Percentiles rank a stretch among this genome's conserved stretches.
phyloP scores from a whole-genome alignment of 148 eudicot genomes.

The Oxyria digyna region DNA sequence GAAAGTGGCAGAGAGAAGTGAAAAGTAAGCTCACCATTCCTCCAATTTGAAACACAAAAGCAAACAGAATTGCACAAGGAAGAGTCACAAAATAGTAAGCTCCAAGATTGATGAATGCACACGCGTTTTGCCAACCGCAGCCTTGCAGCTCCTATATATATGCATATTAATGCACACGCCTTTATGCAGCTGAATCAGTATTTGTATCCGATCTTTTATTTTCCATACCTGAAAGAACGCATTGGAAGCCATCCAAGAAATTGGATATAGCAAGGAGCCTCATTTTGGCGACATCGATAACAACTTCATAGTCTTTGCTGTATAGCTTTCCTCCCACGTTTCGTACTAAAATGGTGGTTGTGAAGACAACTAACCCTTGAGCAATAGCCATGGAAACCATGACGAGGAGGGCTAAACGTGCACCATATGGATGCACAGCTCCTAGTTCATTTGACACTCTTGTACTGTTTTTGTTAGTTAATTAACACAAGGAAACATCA shows the following conservation, averaged over 20 bases:
- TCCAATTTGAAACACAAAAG: slow-evolving; percentile 40
- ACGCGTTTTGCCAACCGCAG: slow-evolving; percentile 59
- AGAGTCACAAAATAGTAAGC: slow-evolving; percentile 55
- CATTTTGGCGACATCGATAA: slow-evolving; percentile 43
- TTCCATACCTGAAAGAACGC: slow-evolving; percentile 70
- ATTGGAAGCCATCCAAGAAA: slow-evolving; percentile 63
- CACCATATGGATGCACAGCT: slow-evolving; percentile 39
- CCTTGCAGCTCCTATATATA: slow-evolving; percentile 50
- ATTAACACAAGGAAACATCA: background rate
- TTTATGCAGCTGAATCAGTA: too few species aligned
- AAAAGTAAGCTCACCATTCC: slow-evolving; percentile 31
- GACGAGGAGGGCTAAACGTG: slow-evolving; percentile 40
- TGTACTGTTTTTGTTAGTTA: slow-evolving; percentile 27
- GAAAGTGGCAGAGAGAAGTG: background rate
- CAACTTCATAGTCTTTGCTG: slow-evolving; percentile 47
- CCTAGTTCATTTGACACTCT: slow-evolving; percentile 70
- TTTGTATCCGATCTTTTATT: too few species aligned
- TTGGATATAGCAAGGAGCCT: slow-evolving; percentile 50
- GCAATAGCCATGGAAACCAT: slow-evolving; percentile 33
- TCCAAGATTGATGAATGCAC: slow-evolving; percentile 42
- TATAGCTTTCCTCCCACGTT: slow-evolving; percentile 54
- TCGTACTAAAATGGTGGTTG: slow-evolving; percentile 32
- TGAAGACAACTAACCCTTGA: slow-evolving; percentile 31
- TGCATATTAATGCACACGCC: background rate
- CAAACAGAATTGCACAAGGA: slow-evolving; percentile 45